phyloP scores from a whole-genome alignment of 371 early-diverging fungal genomes.

The Cokeromyces recurvatus region DNA sequence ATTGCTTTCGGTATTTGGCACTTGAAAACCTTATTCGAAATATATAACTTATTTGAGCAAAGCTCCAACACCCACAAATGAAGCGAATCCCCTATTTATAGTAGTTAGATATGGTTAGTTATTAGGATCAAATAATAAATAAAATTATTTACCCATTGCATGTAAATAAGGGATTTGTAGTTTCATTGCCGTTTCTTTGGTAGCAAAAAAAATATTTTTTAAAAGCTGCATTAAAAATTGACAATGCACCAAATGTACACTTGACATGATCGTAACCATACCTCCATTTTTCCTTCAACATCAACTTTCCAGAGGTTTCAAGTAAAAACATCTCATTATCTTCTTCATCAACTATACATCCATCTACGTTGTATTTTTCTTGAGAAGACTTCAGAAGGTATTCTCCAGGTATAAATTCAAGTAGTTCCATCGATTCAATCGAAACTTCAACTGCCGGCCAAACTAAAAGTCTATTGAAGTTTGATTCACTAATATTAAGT shows the following conservation, averaged over 20 bases:
- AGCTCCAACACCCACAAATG: conserved; percentile 16
- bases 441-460: conserved; percentile 10
- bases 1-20: conserved; percentile 2
- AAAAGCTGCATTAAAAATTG: conserved; percentile 4
- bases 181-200: neutral
- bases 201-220: conserved; percentile 3
- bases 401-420: conserved; percentile 7
- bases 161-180: conserved; percentile 3
- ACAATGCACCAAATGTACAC: conserved; percentile 1
- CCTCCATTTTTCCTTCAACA: conserved; percentile 3
- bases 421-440: conserved; percentile 6
- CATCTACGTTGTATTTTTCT: conserved; percentile 11
- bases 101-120: neutral
- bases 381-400: conserved; percentile 5
- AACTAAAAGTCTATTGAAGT: conserved; percentile 7
- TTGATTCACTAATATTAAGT: conserved; percentile 4
- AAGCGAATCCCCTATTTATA: conserved; percentile 4
- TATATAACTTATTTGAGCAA: conserved; percentile 7
- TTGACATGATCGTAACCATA: conserved; percentile 12
- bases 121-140: conserved; percentile 5
- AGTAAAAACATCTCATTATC: conserved; percentile 2
- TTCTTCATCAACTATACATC: conserved; percentile 3
- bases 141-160: conserved; percentile 11
- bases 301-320: conserved; percentile 3
- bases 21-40: conserved; percentile 4